Conservation (phyloP, 495 filamentous ascomycete genomes). For the Tetracladium marchalianum region DNA sequence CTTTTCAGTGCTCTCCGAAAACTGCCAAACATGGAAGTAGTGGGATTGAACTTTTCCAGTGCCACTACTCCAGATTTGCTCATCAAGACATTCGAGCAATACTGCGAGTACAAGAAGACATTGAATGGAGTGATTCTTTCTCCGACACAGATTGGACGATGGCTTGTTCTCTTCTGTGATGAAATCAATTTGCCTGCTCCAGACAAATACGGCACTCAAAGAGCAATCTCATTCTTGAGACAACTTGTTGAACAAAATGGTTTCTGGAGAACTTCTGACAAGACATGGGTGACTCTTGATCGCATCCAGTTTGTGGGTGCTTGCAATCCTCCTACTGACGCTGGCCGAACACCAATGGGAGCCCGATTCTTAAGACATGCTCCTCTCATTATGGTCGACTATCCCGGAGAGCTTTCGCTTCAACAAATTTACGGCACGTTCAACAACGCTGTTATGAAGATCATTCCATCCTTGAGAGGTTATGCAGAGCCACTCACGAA, state of each 20-base stretch:
- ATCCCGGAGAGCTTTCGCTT: conserved; percentile 89
- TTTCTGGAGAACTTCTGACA: conserved; percentile 96
- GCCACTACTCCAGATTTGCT: conserved; percentile 95
- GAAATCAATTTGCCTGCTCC: conserved; percentile 99
- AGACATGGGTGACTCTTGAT: conserved; percentile 95
- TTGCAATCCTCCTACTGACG: conserved; percentile 98
- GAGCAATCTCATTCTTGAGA: conserved; percentile 91
- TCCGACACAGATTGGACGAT: conserved; percentile 91
- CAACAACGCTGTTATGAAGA: conserved; percentile 92
- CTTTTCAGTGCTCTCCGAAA: conserved; percentile 94
- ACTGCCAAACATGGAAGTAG: conserved; percentile 95
- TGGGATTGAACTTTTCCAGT: conserved; percentile 98
- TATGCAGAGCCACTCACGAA: conserved; percentile 91
- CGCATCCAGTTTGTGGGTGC: conserved; percentile 98
- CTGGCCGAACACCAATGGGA: conserved; percentile 88
- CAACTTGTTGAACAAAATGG: conserved; percentile 98
- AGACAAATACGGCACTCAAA: conserved; percentile 94
- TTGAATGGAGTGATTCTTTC: conserved; percentile 92
- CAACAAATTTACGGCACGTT: conserved; percentile 98
- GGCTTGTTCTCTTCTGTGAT: conserved; percentile 97
- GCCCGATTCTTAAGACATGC: conserved; percentile 89
- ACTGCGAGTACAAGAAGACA: conserved; percentile 98
- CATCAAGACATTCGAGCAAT: conserved; percentile 98
- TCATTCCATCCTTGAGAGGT: conserved; percentile 87
- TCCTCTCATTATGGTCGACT: conserved; percentile 97